Evolutionary conservation across 2,329 filamentous ascomycete genomes (phyloP), one percentile per base, ranked within the genome.

Genomic region (Aspergillus costaricaensis): DNA sequence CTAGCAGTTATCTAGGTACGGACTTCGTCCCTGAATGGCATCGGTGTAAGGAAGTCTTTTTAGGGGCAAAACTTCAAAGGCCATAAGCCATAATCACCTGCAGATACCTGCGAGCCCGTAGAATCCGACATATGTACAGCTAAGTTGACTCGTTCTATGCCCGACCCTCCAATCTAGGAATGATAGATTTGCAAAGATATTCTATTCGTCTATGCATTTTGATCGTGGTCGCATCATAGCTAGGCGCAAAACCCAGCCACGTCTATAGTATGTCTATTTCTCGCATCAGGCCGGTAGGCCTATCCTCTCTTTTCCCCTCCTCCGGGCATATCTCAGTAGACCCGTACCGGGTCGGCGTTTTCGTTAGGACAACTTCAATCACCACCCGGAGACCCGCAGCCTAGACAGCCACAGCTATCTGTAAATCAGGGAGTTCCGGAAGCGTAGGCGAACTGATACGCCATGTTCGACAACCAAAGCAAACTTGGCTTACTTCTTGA

Each of bases 401-500:
- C 41, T 19, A 44, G 19, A 14, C 41, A 21, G 14, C 41, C 41
- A 44, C 10, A 19, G 41, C 17, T 23, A 5, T 14, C 14, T 23
- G 10, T 21, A 44, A 12, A 27, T 48, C n/a, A 49, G 27, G 27
- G 3, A 3, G 27, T 12, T 52, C 17, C 7, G 25, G 6, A 41
- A 25, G 44, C 15, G 10, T 53, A 47, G 56, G 32, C 23, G 32
- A 21, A 12, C 5, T 4, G 6, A 14, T 44, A 14, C 19, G 21
- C 21, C 41, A 36, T 10, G 17, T 53, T 5, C 21, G 1, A 27
- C 3, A 9, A 53, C 39, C 8, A 17, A 4, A 19, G 10, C 21
- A 9, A 8, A 6, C 2, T 10, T 25, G 5, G 10, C 39, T 75
- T 68, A 81, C 68, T 84, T 86, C 80, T 96, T 97, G 53, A 98